A percentile compares a stretch with the other conserved stretches of the same genome.
These are phyloP conservation scores for Epichloe gansuensis DNA, from an alignment of 2,329 filamentous ascomycete species.

Conservation along the genomic window DNA sequence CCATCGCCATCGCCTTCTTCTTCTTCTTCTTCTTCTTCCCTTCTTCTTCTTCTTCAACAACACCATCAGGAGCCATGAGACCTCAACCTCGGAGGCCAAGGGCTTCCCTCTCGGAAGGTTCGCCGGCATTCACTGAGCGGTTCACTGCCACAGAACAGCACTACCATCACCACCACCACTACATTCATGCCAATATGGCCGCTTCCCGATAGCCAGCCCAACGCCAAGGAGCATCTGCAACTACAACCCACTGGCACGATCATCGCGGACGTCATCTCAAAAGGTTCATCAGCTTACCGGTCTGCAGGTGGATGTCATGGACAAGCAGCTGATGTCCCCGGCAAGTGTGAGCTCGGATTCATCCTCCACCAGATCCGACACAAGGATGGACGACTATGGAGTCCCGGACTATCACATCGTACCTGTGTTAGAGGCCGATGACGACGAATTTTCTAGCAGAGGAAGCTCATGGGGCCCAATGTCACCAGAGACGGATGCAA, in stretches of 20 bases:
- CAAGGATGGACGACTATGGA: not conserved
- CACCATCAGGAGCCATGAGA: not conserved
- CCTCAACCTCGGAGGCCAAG: not conserved
- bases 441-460: slow-evolving; percentile 10
- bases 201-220: not conserved
- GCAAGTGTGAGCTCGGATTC: slow-evolving; percentile 4
- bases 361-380: slow-evolving; percentile 1
- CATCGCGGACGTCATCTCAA: slow-evolving; percentile 17
- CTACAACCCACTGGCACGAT: not conserved
- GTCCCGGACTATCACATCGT: slow-evolving; percentile 5
- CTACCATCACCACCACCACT: not conserved
- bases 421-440: slow-evolving; percentile 11
- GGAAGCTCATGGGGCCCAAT: slow-evolving; percentile 12
- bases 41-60: not conserved
- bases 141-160: not conserved
- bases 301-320: slow-evolving; percentile 21
- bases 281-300: slow-evolving; percentile 33
- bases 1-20: not conserved
- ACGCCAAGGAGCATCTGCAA: not conserved
- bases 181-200: not conserved
- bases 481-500: slow-evolving; percentile 8
- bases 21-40: not conserved
- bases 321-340: slow-evolving; percentile 1
- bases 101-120: not conserved
- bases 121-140: not conserved